Percentiles rank a stretch among this genome's conserved stretches.
Evolutionary conservation across 1,284 basidiomycete genomes (phyloP).

Genomic region (Sporisorium scitamineum): DNA sequence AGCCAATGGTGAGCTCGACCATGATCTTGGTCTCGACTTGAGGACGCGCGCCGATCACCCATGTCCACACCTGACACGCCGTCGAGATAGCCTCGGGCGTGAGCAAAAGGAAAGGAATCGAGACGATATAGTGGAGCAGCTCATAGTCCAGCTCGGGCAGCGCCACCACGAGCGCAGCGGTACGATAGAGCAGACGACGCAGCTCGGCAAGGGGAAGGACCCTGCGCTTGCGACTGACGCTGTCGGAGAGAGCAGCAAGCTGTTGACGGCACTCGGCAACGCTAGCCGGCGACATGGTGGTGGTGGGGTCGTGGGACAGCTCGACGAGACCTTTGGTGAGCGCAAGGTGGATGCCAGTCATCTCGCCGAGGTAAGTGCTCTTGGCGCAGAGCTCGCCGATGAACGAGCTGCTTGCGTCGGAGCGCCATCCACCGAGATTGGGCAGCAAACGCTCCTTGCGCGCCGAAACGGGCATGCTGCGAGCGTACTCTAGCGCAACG

Average conservation of each 20-base stretch:
- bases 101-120: slow-evolving; percentile 88
- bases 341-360: slow-evolving; percentile 81
- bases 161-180: slow-evolving; percentile 73
- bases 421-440: slow-evolving; percentile 66
- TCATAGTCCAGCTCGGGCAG: slow-evolving; percentile 78
- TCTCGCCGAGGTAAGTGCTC: slow-evolving; percentile 75
- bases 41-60: slow-evolving; percentile 90
- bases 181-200: slow-evolving; percentile 86
- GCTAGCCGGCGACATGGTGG: slow-evolving; percentile 74
- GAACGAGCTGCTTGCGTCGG: slow-evolving; percentile 65
- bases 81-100: slow-evolving; percentile 86
- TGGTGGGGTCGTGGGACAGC: slow-evolving; percentile 75
- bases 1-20: slow-evolving; percentile 86
- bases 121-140: slow-evolving; percentile 87
- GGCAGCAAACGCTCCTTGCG: slow-evolving; percentile 61
- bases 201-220: slow-evolving; percentile 74
- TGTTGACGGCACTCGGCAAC: slow-evolving; percentile 78
- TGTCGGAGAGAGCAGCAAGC: slow-evolving; percentile 77
- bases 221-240: slow-evolving; percentile 58
- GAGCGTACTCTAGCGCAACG: slow-evolving; percentile 64
- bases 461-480: slow-evolving; percentile 54
- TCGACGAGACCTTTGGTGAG: slow-evolving; percentile 72
- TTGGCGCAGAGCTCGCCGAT: slow-evolving; percentile 63
- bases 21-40: slow-evolving; percentile 81
- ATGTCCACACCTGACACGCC: slow-evolving; percentile 95